Conservation (phyloP, 768 basidiomycete genomes). For the Rhodosporidiobolus sp. region DNA sequence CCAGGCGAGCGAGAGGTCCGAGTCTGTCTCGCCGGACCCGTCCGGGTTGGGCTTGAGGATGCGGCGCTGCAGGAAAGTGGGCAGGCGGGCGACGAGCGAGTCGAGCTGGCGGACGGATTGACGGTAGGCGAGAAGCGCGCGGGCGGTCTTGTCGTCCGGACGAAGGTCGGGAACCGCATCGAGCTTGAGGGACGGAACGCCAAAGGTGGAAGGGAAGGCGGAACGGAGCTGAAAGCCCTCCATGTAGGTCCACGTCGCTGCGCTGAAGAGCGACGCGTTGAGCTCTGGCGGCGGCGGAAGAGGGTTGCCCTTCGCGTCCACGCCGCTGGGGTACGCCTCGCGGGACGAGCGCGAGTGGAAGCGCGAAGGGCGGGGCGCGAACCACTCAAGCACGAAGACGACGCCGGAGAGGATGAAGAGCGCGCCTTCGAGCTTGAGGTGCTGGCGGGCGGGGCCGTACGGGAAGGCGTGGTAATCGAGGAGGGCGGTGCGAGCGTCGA, state of each 20-base stretch:
- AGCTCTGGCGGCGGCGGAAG: constrained; percentile 35
- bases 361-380: constrained; percentile 19
- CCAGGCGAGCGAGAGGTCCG: constrained; percentile 17
- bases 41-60: not conserved
- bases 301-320: constrained; percentile 5
- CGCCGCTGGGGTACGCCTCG: not conserved
- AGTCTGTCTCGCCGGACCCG: not conserved
- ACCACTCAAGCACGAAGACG: constrained; percentile 40
- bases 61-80: constrained; percentile 1
- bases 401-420: constrained; percentile 16
- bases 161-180: constrained; percentile 42
- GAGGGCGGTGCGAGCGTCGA: constrained; percentile 41
- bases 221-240: constrained; percentile 17
- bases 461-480: constrained; percentile 18
- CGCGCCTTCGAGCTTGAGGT: constrained; percentile 14
- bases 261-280: constrained; percentile 40
- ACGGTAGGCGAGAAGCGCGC: constrained; percentile 43
- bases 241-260: constrained; percentile 42
- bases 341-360: constrained; percentile 21
- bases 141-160: constrained; percentile 46
- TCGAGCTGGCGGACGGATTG: constrained; percentile 26
- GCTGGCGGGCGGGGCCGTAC: too few species aligned
- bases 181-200: not conserved
- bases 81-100: not conserved
- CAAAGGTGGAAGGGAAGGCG: constrained; percentile 13